phyloP scores from a whole-genome alignment of 768 basidiomycete genomes.

The Glaciozyma antarctica region DNA sequence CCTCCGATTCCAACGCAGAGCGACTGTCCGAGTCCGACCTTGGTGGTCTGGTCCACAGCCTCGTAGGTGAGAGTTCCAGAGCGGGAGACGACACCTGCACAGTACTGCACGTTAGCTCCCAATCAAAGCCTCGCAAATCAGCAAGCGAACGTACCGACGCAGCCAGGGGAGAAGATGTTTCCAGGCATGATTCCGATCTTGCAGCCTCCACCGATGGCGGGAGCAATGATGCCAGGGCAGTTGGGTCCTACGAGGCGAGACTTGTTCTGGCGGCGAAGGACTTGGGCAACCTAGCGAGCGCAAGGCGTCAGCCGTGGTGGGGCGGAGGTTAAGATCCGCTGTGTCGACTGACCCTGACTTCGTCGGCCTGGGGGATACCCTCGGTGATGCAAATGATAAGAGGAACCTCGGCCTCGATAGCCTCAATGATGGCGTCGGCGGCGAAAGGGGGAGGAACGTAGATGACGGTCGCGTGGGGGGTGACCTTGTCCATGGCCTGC shows the following conservation, averaged over 20 bases:
- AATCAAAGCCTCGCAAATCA: not conserved
- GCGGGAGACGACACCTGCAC: slow-evolving; percentile 78
- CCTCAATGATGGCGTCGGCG: slow-evolving; percentile 95
- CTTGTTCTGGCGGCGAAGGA: slow-evolving; percentile 83
- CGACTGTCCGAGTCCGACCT: slow-evolving; percentile 90
- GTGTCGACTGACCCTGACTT: slow-evolving; percentile 61
- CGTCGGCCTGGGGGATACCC: slow-evolving; percentile 94
- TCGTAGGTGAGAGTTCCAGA: slow-evolving; percentile 97
- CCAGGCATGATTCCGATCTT: slow-evolving; percentile 98
- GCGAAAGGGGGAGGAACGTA: slow-evolving; percentile 96
- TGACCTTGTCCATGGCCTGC: slow-evolving; percentile 73
- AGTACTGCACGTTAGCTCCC: not conserved
- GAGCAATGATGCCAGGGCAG: slow-evolving; percentile 97
- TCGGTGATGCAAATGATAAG: slow-evolving; percentile 98
- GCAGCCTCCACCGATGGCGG: slow-evolving; percentile 59
- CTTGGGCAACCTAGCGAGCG: slow-evolving; percentile 66
- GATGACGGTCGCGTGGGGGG: slow-evolving; percentile 88
- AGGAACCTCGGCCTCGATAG: slow-evolving; percentile 94
- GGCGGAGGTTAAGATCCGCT: not conserved
- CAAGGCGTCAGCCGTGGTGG: not conserved
- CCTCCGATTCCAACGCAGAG: slow-evolving; percentile 96
- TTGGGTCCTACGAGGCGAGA: slow-evolving; percentile 96
- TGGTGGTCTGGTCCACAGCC: slow-evolving; percentile 79
- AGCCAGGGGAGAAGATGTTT: slow-evolving; percentile 92
- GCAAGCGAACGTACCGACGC: slow-evolving; percentile 59